Evolutionary conservation across 176 grass and related monocot species (phyloP).

Genomic region (Guadua angustifolia): DNA sequence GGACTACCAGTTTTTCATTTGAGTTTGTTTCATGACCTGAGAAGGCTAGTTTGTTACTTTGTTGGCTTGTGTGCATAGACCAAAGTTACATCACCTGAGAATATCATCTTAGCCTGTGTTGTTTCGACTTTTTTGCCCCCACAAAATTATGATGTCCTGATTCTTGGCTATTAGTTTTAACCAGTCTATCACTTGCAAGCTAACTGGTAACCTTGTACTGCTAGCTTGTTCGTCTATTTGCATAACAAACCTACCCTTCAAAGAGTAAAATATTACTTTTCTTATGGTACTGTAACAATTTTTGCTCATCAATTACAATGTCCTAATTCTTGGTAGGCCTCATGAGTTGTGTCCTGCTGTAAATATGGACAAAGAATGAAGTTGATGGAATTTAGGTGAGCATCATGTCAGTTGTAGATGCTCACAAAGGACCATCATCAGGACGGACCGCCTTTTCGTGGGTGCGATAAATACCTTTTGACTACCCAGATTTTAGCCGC

Average conservation of each 20-base stretch:
- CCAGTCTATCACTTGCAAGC: too few species aligned
- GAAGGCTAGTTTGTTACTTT: constrained; percentile 2
- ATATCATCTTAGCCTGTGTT: neutral
- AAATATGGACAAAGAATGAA: constrained; percentile 53
- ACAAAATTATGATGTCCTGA: constrained; percentile 13
- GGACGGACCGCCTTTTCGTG: too few species aligned
- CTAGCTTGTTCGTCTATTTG: neutral
- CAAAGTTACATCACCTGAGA: neutral
- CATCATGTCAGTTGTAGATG: constrained; percentile 30
- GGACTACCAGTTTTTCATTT: neutral
- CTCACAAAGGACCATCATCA: constrained; percentile 51
- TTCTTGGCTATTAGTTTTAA: too few species aligned
- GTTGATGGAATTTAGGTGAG: constrained; percentile 55
- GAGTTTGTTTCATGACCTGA: neutral
- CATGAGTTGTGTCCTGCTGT: constrained; percentile 45
- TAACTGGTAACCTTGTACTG: neutral
- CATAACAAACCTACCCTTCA: neutral
- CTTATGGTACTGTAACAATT: neutral
- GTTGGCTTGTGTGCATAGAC: neutral
- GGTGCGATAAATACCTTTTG: too few species aligned
- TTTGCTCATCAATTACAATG: neutral
- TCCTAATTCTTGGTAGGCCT: constrained; percentile 54
- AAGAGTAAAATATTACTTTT: constrained; percentile 7
- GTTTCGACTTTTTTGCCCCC: neutral
- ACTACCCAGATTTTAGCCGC: too few species aligned